Conservation (phyloP, 345 rosid genomes). For the Gossypium turneri region DNA sequence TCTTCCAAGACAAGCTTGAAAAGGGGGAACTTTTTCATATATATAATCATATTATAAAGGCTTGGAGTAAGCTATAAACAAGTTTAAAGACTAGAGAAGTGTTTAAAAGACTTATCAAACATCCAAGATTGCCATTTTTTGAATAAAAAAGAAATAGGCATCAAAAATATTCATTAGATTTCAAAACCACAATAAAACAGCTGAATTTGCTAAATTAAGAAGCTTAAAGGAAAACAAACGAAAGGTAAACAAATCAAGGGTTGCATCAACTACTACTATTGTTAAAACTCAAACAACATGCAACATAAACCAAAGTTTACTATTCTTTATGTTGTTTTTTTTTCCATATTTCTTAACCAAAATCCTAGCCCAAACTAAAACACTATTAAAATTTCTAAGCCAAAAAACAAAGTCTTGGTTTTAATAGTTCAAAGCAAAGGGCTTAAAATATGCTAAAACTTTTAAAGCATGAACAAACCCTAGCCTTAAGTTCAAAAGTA, state of each 20-base stretch:
- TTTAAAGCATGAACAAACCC: slow-evolving; percentile 10
- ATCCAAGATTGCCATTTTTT: background rate
- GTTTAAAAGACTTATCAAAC: background rate
- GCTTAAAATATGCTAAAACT: background rate
- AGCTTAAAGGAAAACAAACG: background rate
- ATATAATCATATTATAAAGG: background rate
- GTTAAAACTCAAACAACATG: background rate
- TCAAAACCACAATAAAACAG: background rate
- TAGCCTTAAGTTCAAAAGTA: background rate
- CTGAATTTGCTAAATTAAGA: background rate
- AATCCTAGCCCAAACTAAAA: background rate
- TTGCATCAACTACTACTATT: background rate
- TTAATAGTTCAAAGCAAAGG: background rate
- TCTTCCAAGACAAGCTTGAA: background rate
- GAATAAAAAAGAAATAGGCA: background rate
- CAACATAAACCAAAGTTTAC: background rate
- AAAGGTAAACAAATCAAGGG: background rate
- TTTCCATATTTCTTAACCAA: background rate
- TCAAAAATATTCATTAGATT: background rate
- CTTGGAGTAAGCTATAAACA: background rate
- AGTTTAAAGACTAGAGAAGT: background rate
- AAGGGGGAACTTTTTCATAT: background rate
- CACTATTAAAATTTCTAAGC: background rate
- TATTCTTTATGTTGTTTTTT: background rate
- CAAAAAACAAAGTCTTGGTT: background rate